Evolutionary conservation across 352 stramenopile genomes (phyloP), one percentile per base, ranked within the genome.

Genomic region (Globisporangium recalcitrans): DNA sequence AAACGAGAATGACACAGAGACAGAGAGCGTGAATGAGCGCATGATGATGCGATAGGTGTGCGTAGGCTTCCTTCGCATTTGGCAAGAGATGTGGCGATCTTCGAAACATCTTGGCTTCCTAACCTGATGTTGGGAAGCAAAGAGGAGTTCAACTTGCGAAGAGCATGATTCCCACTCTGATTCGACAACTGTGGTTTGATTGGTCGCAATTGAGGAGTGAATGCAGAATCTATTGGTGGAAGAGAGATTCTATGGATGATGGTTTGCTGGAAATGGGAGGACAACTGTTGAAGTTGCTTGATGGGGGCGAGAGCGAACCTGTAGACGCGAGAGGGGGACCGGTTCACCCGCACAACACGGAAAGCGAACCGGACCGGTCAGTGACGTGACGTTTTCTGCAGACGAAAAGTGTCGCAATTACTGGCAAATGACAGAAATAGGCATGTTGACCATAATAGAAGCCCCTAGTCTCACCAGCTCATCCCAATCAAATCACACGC

Each of bases 381-480:
- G 27, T 42, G 49, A 56, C 49, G 49, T 42, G 19, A 56, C 49
- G 49, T 40, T 57, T 22, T 57, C n/a, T 57, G 51, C n/a, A 57
- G 51, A 57, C 51, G 51, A 57, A 57, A 19, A 40, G 4, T 13
- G n/a, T 22, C 14, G 27, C 22, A 55, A 27, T 9, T 55, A 26
- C 24, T 19, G 16, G 2, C 8, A 36, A 38, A 31, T 38, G 19
- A n/a, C 27, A 13, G 9, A 21, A 19, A 52, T 19, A 29, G 46
- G 1, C 34, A 8, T 19, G 6, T 21, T 14, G 47, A 13, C 7
- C 19, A 24, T 38, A 24, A 55, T 55, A 55, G 26, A 55, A 55
- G 48, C 48, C 48, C 26, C 0, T 55, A 4, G 9, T 16, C 16
- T 46, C 38, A 11, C 5, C 11, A 40, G 13, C 34, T 21, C 16